Conservation (phyloP, 768 basidiomycete genomes). For the Cyathus striatus region DNA sequence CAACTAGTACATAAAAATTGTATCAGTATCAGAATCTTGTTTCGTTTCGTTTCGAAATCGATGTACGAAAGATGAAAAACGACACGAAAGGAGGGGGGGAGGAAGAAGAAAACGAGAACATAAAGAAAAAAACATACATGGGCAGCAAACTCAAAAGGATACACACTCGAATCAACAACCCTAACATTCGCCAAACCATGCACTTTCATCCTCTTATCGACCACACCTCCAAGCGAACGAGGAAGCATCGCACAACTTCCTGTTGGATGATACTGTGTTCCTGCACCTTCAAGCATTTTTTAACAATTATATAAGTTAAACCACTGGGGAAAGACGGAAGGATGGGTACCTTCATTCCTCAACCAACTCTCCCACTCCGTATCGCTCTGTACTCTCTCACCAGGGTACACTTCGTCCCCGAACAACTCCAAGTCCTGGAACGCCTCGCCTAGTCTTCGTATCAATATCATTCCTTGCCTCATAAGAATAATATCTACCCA, state of each 20-base stretch:
- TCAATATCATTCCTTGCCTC: slow-evolving; percentile 58
- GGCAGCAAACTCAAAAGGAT: slow-evolving; percentile 38
- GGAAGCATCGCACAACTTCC: slow-evolving; percentile 26
- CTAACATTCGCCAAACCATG: slow-evolving; percentile 45
- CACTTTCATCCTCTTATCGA: slow-evolving; percentile 21
- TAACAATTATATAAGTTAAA: too few species aligned
- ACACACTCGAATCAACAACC: slow-evolving; percentile 52
- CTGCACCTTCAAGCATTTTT: too few species aligned
- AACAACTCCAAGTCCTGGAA: slow-evolving; percentile 36
- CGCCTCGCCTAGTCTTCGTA: slow-evolving; percentile 48
- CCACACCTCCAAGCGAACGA: slow-evolving; percentile 20
- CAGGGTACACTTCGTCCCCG: slow-evolving; percentile 19
- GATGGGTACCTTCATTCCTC: slow-evolving; percentile 16
- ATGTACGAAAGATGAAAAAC: too few species aligned
- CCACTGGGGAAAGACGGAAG: too few species aligned
- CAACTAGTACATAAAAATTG: too few species aligned
- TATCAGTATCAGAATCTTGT: too few species aligned
- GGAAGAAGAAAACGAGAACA: not conserved
- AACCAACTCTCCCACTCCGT: slow-evolving; percentile 52
- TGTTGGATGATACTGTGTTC: slow-evolving; percentile 56
- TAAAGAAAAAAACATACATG: slow-evolving; percentile 14
- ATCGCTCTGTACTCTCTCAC: slow-evolving; percentile 38
- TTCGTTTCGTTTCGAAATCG: too few species aligned
- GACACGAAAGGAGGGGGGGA: not conserved
- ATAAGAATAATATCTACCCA: slow-evolving; percentile 39